phyloP scores from a whole-genome alignment of 768 basidiomycete species.

The Leccinum longicurvipes region DNA sequence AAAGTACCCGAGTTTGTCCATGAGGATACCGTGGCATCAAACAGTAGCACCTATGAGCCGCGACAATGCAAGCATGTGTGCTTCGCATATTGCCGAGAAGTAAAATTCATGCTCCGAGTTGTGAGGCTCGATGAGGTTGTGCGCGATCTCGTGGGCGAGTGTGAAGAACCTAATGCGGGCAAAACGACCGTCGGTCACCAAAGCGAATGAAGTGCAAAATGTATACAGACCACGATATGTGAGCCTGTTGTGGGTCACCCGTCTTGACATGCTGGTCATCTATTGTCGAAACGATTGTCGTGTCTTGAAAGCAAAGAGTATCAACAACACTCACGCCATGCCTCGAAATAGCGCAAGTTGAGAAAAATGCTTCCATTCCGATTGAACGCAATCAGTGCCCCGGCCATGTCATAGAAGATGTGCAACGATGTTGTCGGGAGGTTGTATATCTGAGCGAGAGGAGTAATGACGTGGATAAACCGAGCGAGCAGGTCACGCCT shows the following conservation, averaged over 20 bases:
- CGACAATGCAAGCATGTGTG: constrained; percentile 44
- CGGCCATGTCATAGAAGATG: constrained; percentile 80
- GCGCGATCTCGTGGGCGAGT: constrained; percentile 89
- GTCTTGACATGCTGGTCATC: constrained; percentile 66
- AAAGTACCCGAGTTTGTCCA: neutral
- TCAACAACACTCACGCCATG: constrained; percentile 69
- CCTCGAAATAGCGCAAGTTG: constrained; percentile 80
- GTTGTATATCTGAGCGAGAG: constrained; percentile 67
- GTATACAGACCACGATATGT: constrained; percentile 68
- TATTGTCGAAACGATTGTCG: constrained; percentile 24
- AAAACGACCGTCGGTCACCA: neutral
- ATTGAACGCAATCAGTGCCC: constrained; percentile 92
- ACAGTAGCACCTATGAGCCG: constrained; percentile 23
- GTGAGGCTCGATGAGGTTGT: constrained; percentile 83
- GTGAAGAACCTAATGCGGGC: constrained; percentile 65
- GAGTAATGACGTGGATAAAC: constrained; percentile 67
- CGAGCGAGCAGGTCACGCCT: constrained; percentile 62
- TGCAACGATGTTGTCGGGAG: constrained; percentile 74
- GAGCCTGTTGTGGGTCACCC: constrained; percentile 57
- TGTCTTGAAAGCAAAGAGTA: neutral
- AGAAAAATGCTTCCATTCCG: constrained; percentile 83
- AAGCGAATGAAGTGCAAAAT: neutral
- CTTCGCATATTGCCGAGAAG: constrained; percentile 87
- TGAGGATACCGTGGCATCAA: neutral
- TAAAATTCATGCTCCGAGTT: constrained; percentile 95